Evolutionary conservation across 2,329 filamentous ascomycete species (phyloP), one percentile per base, ranked within the genome.

Genomic region (Trichophyton benhamiae): DNA sequence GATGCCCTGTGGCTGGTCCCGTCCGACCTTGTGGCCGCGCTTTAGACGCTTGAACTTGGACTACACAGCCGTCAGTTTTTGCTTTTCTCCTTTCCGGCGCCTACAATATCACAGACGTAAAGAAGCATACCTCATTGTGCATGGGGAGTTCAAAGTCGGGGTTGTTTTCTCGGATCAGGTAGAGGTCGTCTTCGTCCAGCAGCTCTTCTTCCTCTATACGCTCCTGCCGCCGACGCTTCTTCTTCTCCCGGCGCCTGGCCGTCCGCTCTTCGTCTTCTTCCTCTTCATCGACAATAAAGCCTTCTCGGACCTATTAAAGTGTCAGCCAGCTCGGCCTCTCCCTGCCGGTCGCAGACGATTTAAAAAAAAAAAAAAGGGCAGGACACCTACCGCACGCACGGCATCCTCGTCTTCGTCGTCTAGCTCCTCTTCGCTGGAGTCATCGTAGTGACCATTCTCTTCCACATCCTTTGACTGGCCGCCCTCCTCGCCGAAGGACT

Each of bases 31-130:
- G 65, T 87, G 89, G 60, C 94, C 92, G 66, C 90, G 89, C 80
- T 97, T 99, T 61, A 99, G 83, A 46, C 94, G 88, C 76, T 99
- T 99, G 80, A 95, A 95, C 72, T 96, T 95, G 67, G 87, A 87
- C 58, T 61, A 48, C n/a, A 53, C 41, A 53, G 44, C 20, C 8
- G 49, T 53, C 25, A 53, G 49, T 11, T 13, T 13, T 38, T 38
- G 33, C 11, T 13, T 13, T 7, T 38, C 11, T 13, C 11, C 2
- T 13, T 7, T 38, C 11, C 7, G 33, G 11, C 33, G 11, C 33
- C 33, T 38, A 9, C 33, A 13, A 13, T 8, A 33, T 53, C 27
- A 44, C 59, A 17, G 6, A 17, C 15, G 2, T 3, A 2, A 44
- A 49, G 44, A 2, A 11, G 11, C 30, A 67, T 82, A 91, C 88